These are phyloP conservation scores for Stephania yunnanensis DNA, from an alignment of 164 flowering plant genomes.

Conservation along the genomic window DNA sequence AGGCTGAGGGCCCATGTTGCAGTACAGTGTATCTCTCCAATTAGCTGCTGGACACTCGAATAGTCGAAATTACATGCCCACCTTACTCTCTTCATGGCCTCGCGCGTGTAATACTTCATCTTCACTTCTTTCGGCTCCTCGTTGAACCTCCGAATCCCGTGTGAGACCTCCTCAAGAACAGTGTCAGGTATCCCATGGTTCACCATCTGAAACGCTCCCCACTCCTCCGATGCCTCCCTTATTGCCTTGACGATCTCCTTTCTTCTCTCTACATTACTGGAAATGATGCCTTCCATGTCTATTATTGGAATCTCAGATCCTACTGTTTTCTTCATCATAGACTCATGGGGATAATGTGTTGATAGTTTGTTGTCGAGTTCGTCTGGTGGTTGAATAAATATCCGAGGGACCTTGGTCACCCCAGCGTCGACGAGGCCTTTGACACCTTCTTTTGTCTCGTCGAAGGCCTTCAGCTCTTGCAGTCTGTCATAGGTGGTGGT, in stretches of 20 bases:
- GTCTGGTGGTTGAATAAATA: slow-evolving; percentile 1
- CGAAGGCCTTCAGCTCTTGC: not conserved
- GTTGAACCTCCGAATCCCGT: not conserved
- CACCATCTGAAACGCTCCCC: slow-evolving; percentile 7
- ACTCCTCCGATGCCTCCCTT: slow-evolving; percentile 6
- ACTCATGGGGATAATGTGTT: not conserved
- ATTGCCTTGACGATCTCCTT: not conserved
- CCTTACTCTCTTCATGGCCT: slow-evolving; percentile 1
- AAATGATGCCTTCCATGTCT: not conserved
- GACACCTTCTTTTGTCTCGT: slow-evolving; percentile 1
- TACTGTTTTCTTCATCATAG: not conserved
- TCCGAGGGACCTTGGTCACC: not conserved
- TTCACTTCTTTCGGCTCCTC: slow-evolving; percentile 3
- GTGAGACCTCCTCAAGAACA: slow-evolving; percentile 1
- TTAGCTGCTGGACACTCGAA: not conserved
- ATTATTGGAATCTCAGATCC: not conserved
- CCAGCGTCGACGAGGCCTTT: slow-evolving; percentile 1
- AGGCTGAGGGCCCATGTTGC: not conserved
- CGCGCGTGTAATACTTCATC: slow-evolving; percentile 1
- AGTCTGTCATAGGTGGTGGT: not conserved
- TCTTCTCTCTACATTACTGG: not conserved
- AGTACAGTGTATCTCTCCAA: slow-evolving; percentile 2
- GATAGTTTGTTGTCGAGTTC: not conserved
- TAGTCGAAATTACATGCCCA: not conserved
- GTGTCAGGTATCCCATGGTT: slow-evolving; percentile 3